Percentiles rank a stretch among this genome's conserved stretches.
Evolutionary conservation across 2,329 filamentous ascomycete species (phyloP).

Genomic region (Pseudogymnoascus sp.): DNA sequence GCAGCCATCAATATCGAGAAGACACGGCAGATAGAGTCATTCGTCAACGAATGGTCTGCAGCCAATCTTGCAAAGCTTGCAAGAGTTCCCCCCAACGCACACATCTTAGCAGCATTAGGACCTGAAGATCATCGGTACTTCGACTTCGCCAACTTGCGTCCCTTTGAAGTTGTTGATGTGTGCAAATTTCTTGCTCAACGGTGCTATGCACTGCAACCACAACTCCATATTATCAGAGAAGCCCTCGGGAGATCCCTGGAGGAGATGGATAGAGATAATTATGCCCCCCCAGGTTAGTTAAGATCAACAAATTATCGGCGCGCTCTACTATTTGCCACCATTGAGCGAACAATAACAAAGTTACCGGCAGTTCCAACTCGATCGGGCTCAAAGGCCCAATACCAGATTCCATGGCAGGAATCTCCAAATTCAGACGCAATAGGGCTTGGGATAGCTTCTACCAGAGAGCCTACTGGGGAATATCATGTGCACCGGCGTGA

Average conservation of each 20-base stretch:
- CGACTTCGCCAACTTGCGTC: background rate
- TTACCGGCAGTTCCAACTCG: background rate
- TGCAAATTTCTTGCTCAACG: background rate
- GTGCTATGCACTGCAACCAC: background rate
- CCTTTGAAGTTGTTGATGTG: background rate
- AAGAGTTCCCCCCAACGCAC: background rate
- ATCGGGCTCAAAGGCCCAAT: background rate
- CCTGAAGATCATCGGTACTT: conserved; percentile 5
- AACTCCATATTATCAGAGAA: background rate
- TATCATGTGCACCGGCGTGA: background rate
- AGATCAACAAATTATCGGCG: background rate
- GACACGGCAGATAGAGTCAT: background rate
- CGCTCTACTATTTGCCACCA: background rate
- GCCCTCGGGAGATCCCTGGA: background rate
- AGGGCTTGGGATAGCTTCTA: background rate
- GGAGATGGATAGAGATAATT: background rate
- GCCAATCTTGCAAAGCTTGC: conserved; percentile 5
- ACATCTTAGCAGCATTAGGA: background rate
- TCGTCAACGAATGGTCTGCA: background rate
- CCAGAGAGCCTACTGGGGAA: background rate
- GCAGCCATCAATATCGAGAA: conserved; percentile 5
- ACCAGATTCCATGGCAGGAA: background rate
- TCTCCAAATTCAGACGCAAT: background rate
- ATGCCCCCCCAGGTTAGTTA: background rate
- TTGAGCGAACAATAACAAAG: background rate